These are phyloP conservation scores for Tylopilus sp. DNA, from an alignment of 768 basidiomycete species.

Conservation along the genomic window DNA sequence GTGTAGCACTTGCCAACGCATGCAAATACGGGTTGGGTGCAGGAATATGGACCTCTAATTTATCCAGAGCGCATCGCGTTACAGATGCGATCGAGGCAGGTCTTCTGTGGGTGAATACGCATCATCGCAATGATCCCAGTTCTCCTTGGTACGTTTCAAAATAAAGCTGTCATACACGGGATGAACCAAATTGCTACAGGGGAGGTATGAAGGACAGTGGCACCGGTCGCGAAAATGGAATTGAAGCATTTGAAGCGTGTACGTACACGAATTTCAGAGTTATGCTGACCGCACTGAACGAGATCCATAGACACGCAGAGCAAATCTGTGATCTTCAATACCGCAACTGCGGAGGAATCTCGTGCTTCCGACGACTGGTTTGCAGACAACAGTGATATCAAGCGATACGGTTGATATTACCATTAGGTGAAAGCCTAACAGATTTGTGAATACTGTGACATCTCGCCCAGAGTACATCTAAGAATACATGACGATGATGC, in stretches of 20 bases:
- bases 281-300: constrained; percentile 4
- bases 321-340: constrained; percentile 77
- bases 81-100: constrained; percentile 69
- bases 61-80: constrained; percentile 74
- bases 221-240: constrained; percentile 81
- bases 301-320: constrained; percentile 67
- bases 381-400: constrained; percentile 48
- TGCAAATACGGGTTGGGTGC: constrained; percentile 81
- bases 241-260: constrained; percentile 81
- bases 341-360: constrained; percentile 58
- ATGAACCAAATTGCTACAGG: constrained; percentile 40
- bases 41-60: constrained; percentile 73
- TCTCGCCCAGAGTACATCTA: neutral
- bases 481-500: constrained; percentile 15
- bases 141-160: constrained; percentile 64
- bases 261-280: constrained; percentile 20
- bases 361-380: constrained; percentile 75
- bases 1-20: constrained; percentile 64
- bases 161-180: neutral
- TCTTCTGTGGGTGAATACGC: constrained; percentile 85
- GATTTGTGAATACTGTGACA: neutral
- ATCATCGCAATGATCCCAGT: constrained; percentile 86
- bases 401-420: constrained; percentile 57
- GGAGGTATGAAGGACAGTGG: constrained; percentile 91
- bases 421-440: neutral